These are phyloP conservation scores for Trichocomaceae sp. DNA, from an alignment of 2,329 filamentous ascomycete species.

Conservation along the genomic window DNA sequence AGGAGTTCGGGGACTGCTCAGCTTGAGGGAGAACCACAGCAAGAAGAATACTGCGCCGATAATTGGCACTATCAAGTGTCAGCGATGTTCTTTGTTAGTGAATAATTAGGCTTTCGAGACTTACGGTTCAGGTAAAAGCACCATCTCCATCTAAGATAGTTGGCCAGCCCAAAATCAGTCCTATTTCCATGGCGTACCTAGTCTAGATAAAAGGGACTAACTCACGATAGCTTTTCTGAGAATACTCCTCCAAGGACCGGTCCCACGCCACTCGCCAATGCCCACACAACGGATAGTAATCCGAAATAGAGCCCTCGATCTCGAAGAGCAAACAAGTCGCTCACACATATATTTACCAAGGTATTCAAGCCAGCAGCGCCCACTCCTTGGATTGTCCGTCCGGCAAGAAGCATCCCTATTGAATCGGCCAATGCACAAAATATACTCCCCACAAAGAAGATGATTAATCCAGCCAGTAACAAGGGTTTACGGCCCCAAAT, in stretches of 20 bases:
- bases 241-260: constrained; percentile 35
- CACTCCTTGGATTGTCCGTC: constrained; percentile 45
- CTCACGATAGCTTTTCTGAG: constrained; percentile 10
- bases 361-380: constrained; percentile 45
- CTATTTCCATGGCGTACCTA: not conserved
- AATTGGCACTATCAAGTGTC: constrained; percentile 38
- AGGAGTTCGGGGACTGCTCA: constrained; percentile 51
- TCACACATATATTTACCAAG: constrained; percentile 45
- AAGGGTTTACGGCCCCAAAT: constrained; percentile 54
- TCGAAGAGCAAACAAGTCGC: constrained; percentile 45
- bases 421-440: constrained; percentile 43
- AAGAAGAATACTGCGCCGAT: constrained; percentile 51
- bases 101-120: constrained; percentile 11
- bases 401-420: constrained; percentile 45
- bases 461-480: constrained; percentile 41
- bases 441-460: constrained; percentile 50
- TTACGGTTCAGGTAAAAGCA: constrained; percentile 49
- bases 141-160: constrained; percentile 44
- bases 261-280: constrained; percentile 42
- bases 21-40: constrained; percentile 49
- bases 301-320: constrained; percentile 42
- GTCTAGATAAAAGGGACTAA: not conserved
- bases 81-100: not conserved
- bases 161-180: not conserved
- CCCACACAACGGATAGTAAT: constrained; percentile 42